Conservation (phyloP, 768 basidiomycete genomes). For the Cystobasidium ongulense region DNA sequence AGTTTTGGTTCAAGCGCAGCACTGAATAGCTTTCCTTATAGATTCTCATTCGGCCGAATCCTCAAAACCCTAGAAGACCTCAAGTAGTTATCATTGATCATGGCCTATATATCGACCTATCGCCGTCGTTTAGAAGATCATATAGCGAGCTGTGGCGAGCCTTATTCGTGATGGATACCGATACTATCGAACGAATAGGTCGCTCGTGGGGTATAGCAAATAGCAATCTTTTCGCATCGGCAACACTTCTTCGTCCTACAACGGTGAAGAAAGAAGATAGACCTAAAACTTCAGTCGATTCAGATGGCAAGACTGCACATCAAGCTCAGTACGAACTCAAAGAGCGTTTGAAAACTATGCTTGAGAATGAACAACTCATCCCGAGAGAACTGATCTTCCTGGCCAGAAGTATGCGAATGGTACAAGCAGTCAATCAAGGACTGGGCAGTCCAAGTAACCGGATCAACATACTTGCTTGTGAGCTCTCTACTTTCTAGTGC, state of each 20-base stretch:
- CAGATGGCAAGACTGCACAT: constrained; percentile 27
- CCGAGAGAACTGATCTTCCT: constrained; percentile 46
- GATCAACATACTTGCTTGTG: constrained; percentile 71
- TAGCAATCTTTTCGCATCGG: constrained; percentile 37
- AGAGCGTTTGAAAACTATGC: constrained; percentile 39
- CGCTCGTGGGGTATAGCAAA: constrained; percentile 40
- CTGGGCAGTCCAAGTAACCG: constrained; percentile 81
- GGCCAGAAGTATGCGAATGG: constrained; percentile 47
- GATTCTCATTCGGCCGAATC: constrained; percentile 64
- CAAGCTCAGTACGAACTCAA: constrained; percentile 39
- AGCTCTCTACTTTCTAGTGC: not conserved
- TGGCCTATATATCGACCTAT: constrained; percentile 71
- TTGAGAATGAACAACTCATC: constrained; percentile 41
- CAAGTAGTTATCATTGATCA: constrained; percentile 72
- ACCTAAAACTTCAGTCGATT: constrained; percentile 19
- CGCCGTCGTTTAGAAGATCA: constrained; percentile 60
- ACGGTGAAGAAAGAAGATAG: constrained; percentile 31
- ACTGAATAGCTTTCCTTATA: constrained; percentile 50
- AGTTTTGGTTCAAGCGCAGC: not conserved
- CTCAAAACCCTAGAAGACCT: constrained; percentile 50
- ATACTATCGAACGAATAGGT: constrained; percentile 38
- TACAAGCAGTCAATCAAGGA: constrained; percentile 66
- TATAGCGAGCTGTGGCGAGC: constrained; percentile 53
- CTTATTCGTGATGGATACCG: constrained; percentile 37
- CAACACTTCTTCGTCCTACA: constrained; percentile 39